Evolutionary conservation across 2,329 filamentous ascomycete species (phyloP), one percentile per base, ranked within the genome.

Genomic region (Tolypocladium endophyticum): DNA sequence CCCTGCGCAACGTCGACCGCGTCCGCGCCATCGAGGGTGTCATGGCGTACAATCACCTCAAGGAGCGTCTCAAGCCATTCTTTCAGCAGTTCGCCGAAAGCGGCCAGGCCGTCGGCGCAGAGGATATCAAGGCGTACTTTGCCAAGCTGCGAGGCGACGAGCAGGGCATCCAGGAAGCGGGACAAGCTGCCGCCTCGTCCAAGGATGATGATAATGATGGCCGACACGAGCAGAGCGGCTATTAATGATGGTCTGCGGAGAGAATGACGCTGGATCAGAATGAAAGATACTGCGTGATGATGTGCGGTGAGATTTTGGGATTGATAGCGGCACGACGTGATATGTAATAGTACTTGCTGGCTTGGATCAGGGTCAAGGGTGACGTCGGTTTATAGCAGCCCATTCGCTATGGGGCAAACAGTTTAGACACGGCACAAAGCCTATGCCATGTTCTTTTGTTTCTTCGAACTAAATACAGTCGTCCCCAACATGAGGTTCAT

Each of bases 71-170:
- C n/a, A 96, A 93, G 78, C 87, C 87, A 0, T 97, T 99, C 72
- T 85, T 99, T 68, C 86, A 92, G 74, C 89, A 95, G 52, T 99
- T 96, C 71, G 94, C 94, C 0, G 91, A 97, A 70, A 95, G 88
- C 63, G 93, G 93, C 1, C 79, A 89, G 72, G 87, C 90, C 0
- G 92, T 99, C 28, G 87, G 91, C 1, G 93, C 93, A 1, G 94
- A 99, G 70, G 92, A 97, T 74, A 94, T 99, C 74, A 99, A 97
- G 74, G 85, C 85, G 2, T 96, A 97, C 72, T 99, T 99, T 81
- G 93, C 93, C 57, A 93, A 94, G 76, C 75, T 99, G 66, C 83
- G 94, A 63, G 94, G 94, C 61, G 94, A 97, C 73, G 89, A 91
- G 53, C 78, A 88, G 66, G 89, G 79, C 0, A 90, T 91, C 60